A percentile compares a stretch with the other conserved stretches of the same genome.
Conservation (phyloP, 192 early-diverging fungal genomes). For the Umbelopsis isabellina region DNA sequence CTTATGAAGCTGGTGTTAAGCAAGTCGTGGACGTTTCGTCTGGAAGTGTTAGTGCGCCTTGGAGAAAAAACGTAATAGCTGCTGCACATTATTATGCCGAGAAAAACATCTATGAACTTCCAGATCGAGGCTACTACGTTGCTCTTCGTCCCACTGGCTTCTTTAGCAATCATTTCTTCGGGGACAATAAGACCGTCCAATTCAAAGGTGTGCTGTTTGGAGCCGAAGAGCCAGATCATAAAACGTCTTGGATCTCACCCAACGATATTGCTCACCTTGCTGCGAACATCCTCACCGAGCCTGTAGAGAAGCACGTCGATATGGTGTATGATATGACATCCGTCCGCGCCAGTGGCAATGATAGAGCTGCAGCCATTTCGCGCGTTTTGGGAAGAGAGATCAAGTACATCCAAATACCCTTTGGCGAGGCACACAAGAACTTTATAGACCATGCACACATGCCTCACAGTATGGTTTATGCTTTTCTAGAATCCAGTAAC, state of each 20-base stretch:
- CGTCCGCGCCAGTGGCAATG: not conserved
- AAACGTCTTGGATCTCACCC: conserved; percentile 7
- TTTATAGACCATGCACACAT: not conserved
- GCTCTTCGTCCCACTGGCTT: conserved; percentile 27
- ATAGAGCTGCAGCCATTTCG: not conserved
- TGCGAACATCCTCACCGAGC: conserved; percentile 14
- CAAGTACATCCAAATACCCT: not conserved
- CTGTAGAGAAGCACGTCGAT: conserved; percentile 20
- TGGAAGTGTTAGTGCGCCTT: not conserved
- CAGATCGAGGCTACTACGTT: conserved; percentile 8
- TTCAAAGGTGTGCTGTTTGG: not conserved
- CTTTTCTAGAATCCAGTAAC: not conserved
- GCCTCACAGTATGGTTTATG: not conserved
- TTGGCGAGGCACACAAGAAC: not conserved
- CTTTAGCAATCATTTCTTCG: conserved; percentile 17
- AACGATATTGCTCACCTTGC: conserved; percentile 22
- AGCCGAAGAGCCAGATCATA: not conserved
- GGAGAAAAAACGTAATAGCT: not conserved
- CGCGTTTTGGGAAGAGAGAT: conserved; percentile 16
- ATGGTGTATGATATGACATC: conserved; percentile 22
- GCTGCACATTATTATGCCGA: not conserved
- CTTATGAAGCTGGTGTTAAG: conserved; percentile 24
- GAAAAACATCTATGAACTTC: not conserved
- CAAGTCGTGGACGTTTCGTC: conserved; percentile 23
- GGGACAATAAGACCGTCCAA: not conserved